Percentiles rank a stretch among this genome's conserved stretches.
Evolutionary conservation across 805 yeast species (phyloP).

Genomic region (Sungouiozyma ichnusensis): DNA sequence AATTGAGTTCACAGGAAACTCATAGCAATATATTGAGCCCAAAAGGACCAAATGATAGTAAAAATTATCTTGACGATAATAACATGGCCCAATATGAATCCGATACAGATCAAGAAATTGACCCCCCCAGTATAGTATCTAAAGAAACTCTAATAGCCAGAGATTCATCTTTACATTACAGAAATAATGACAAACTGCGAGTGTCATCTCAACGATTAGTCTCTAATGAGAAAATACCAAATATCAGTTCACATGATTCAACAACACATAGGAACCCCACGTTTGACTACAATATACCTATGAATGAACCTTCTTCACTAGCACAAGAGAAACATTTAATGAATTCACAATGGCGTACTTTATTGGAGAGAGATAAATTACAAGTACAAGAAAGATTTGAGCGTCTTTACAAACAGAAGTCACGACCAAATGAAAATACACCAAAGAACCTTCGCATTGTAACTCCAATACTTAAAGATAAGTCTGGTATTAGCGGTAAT

Average conservation of each 20-base stretch:
- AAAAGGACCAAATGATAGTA: not conserved
- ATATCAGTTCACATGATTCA: too few relatives aligned
- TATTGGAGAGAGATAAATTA: not conserved
- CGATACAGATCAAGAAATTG: not conserved
- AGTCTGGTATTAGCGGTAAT: too few relatives aligned
- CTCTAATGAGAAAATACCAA: too few relatives aligned
- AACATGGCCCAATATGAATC: not conserved
- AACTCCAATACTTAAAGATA: not conserved
- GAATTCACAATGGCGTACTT: not conserved
- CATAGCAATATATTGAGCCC: too few relatives aligned
- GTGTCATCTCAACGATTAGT: too few relatives aligned
- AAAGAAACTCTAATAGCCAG: not conserved
- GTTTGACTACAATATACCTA: too few relatives aligned
- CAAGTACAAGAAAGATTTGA: not conserved
- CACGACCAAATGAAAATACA: not conserved
- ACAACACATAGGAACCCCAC: too few relatives aligned
- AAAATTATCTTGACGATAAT: not conserved
- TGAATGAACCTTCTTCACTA: too few relatives aligned
- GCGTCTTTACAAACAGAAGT: not conserved
- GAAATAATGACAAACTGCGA: not conserved
- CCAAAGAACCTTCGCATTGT: not conserved
- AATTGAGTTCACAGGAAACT: not conserved
- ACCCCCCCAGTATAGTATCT: not conserved
- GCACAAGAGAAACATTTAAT: not conserved
- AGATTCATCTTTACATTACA: not conserved